phyloP scores from a whole-genome alignment of 371 early-diverging fungal genomes.

The Batrachochytrium dendrobatidis region DNA sequence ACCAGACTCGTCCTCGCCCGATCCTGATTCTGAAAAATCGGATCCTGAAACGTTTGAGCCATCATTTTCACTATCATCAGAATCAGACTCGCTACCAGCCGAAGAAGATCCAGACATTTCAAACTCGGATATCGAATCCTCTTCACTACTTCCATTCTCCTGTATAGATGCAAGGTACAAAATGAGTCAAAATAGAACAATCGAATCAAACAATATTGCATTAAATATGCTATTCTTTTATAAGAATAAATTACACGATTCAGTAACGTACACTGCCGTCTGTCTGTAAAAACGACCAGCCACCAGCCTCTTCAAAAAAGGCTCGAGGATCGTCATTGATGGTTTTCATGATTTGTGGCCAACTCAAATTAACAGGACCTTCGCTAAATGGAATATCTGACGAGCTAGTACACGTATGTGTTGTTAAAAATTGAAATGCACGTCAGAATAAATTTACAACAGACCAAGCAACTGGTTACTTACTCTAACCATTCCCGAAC shows the following conservation, averaged over 20 bases:
- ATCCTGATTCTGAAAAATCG: conserved; percentile 13
- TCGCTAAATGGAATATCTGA: conserved; percentile 95
- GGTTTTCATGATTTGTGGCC: conserved; percentile 98
- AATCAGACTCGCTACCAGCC: conserved; percentile 1
- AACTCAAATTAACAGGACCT: conserved; percentile 95
- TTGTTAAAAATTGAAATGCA: not conserved
- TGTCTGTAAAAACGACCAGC: conserved; percentile 88
- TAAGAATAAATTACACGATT: not conserved
- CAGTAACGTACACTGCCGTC: conserved; percentile 34
- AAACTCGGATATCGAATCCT: conserved; percentile 20
- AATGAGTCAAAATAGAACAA: not conserved
- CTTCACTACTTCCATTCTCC: conserved; percentile 27
- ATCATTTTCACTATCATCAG: conserved; percentile 22
- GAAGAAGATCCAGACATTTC: conserved; percentile 9
- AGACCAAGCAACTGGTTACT: conserved; percentile 11
- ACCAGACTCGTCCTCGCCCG: conserved; percentile 21
- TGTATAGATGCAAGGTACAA: not conserved
- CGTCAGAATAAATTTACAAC: not conserved
- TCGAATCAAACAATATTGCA: not conserved
- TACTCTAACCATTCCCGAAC: conserved; percentile 98
- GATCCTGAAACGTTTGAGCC: conserved; percentile 17
- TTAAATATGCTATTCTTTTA: too few relatives aligned
- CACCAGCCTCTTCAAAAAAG: conserved; percentile 89
- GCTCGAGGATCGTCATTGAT: conserved; percentile 92
- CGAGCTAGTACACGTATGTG: conserved; percentile 44